These are phyloP conservation scores for Knoxdaviesia proteae DNA, from an alignment of 2,329 filamentous ascomycete species.

Conservation along the genomic window DNA sequence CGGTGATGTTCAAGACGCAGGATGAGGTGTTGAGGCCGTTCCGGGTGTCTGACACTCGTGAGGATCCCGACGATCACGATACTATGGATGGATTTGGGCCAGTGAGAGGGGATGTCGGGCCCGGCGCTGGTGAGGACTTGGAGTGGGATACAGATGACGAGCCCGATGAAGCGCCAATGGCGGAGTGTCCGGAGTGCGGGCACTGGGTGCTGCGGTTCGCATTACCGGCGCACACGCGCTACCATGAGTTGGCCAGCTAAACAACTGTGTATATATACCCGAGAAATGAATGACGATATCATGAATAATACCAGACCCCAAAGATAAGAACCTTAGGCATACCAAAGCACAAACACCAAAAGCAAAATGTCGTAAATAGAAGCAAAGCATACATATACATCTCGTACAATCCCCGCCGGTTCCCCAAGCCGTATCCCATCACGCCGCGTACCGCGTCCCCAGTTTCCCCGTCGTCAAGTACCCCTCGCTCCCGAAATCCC, in stretches of 20 bases:
- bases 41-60: slow-evolving; percentile 23
- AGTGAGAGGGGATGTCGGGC: slow-evolving; percentile 5
- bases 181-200: slow-evolving; percentile 26
- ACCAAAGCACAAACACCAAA: too few species aligned
- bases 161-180: slow-evolving; percentile 10
- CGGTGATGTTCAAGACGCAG: slow-evolving; percentile 61
- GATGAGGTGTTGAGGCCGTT: slow-evolving; percentile 49
- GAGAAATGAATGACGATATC: slow-evolving; percentile 5
- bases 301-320: neutral
- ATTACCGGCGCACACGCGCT: slow-evolving; percentile 32
- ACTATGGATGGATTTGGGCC: slow-evolving; percentile 5
- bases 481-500: slow-evolving; percentile 74
- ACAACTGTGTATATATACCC: too few species aligned
- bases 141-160: slow-evolving; percentile 9
- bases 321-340: neutral
- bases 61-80: slow-evolving; percentile 2
- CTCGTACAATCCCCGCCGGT: neutral
- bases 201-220: slow-evolving; percentile 35
- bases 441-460: slow-evolving; percentile 20
- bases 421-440: too few species aligned
- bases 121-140: slow-evolving; percentile 11
- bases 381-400: too few species aligned
- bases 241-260: slow-evolving; percentile 17
- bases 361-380: too few species aligned
- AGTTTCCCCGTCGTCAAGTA: slow-evolving; percentile 75